Evolutionary conservation across 805 yeast species (phyloP), one percentile per base, ranked within the genome.

Genomic region (Starmerella etchellsii): DNA sequence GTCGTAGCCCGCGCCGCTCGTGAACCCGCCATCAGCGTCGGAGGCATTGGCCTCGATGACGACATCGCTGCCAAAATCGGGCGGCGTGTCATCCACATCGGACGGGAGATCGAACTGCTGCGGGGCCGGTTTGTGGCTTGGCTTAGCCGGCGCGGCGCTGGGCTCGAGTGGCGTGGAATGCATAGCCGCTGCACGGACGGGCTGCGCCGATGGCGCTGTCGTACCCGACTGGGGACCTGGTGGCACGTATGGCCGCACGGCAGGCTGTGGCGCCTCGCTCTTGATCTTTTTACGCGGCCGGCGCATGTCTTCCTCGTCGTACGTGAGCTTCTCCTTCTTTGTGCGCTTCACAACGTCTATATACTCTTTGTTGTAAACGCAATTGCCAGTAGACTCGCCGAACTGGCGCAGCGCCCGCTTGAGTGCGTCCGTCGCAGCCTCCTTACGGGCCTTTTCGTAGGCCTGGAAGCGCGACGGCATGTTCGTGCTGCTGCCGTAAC

Each of bases 351-450:
- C 66, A 43, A 69, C 64, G 23, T 64, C 61, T 28, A 71, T 57
- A 39, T 54, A 63, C 11, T 43, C 43, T 20, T 43, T 44, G 44
- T 63, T 64, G 42, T 63, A 64, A 1, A 65, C 47, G 42, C 69
- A 65, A 44, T 61, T 62, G 1, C 88, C 88, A 44, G 80, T 60
- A 0, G 81, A 76, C 52, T 78, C 74, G 30, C 94, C 94, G 55
- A 85, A 83, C 48, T 78, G 77, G 44, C 93, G 66, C 39, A 88
- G 64, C 15, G 91, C 78, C 37, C 91, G 66, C 60, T 84, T 85
- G 44, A 81, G 59, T 0, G 81, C 96, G 57, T 79, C 83, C 0
- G 83, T 78, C 23, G 74, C 69, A 1, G 91, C 84, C 53, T 79
- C 87, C 52, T 82, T 82, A 57, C 76, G 78, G 41, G 87, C 78